Evolutionary conservation across 2,329 filamentous ascomycete genomes (phyloP).

Genomic region (Fusarium sp.): DNA sequence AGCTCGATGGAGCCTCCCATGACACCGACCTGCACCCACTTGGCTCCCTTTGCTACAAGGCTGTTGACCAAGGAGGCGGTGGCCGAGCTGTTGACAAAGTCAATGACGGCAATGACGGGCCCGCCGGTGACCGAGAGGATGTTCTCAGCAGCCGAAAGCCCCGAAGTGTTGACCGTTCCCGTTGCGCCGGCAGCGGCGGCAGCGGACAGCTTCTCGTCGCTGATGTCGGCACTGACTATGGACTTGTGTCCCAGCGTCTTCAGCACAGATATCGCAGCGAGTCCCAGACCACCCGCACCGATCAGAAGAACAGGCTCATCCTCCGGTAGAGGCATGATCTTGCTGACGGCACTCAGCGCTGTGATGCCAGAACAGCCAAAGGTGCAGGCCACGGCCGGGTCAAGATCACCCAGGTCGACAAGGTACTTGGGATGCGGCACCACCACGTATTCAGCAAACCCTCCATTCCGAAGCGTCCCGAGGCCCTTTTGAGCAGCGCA

Average conservation of each 20-base stretch:
- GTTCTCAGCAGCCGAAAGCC: background rate
- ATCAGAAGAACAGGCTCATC: background rate
- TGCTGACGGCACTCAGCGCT: background rate
- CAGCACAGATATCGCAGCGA: background rate
- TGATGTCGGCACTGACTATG: background rate
- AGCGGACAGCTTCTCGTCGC: background rate
- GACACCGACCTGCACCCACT: conserved; percentile 26
- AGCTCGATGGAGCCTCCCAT: conserved; percentile 26
- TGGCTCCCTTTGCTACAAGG: conserved; percentile 11
- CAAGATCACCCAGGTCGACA: background rate
- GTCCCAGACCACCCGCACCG: background rate
- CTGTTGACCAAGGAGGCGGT: no score
- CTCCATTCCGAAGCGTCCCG: background rate
- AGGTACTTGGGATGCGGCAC: background rate
- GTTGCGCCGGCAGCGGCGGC: background rate
- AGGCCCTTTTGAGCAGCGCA: background rate
- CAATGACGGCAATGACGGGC: background rate
- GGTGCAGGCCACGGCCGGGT: background rate
- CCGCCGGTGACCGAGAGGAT: background rate
- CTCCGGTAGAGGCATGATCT: background rate
- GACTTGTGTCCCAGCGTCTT: background rate
- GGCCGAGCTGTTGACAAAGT: background rate
- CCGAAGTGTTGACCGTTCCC: background rate
- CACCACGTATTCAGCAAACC: background rate
- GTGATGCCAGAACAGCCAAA: background rate